Evolutionary conservation across 1,139 yeast genomes (phyloP).

Genomic region (Arxiozyma telluris): DNA sequence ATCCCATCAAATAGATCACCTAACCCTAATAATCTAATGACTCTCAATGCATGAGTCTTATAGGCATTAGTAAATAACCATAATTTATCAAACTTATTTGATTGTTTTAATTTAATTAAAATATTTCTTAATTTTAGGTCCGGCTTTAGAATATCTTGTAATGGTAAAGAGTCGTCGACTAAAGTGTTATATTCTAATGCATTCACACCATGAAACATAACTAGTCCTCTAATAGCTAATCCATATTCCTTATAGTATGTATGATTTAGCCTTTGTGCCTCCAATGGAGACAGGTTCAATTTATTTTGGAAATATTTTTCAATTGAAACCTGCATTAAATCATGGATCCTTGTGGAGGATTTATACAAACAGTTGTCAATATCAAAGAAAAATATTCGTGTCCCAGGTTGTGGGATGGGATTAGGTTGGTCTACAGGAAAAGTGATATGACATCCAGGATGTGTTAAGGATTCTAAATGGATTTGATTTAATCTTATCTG

Average conservation of each 20-base stretch:
- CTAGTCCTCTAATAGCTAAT: constrained; percentile 85
- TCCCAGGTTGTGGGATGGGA: constrained; percentile 21
- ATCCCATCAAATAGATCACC: constrained; percentile 91
- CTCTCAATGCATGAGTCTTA: constrained; percentile 76
- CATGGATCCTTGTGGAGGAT: constrained; percentile 67
- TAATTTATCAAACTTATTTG: constrained; percentile 44
- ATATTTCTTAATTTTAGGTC: constrained; percentile 44
- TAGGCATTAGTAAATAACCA: constrained; percentile 97
- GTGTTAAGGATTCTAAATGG: constrained; percentile 29
- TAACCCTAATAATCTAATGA: constrained; percentile 66
- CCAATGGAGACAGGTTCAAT: constrained; percentile 53
- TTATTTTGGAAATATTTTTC: constrained; percentile 67
- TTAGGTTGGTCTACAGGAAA: constrained; percentile 19
- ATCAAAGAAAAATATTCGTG: constrained; percentile 68
- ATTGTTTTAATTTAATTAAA: constrained; percentile 39
- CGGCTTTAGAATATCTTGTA: constrained; percentile 63
- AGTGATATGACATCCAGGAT: constrained; percentile 30
- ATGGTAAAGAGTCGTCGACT: constrained; percentile 88
- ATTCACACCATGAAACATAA: constrained; percentile 70
- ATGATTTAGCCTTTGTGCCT: constrained; percentile 65
- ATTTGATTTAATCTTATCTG: constrained; percentile 26
- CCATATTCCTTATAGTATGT: constrained; percentile 83
- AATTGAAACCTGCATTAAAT: constrained; percentile 78
- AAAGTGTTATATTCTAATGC: constrained; percentile 80
- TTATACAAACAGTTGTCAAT: constrained; percentile 85